Evolutionary conservation across 2,329 filamentous ascomycete genomes (phyloP).

Genomic region (Ceratocystiopsis sp.): DNA sequence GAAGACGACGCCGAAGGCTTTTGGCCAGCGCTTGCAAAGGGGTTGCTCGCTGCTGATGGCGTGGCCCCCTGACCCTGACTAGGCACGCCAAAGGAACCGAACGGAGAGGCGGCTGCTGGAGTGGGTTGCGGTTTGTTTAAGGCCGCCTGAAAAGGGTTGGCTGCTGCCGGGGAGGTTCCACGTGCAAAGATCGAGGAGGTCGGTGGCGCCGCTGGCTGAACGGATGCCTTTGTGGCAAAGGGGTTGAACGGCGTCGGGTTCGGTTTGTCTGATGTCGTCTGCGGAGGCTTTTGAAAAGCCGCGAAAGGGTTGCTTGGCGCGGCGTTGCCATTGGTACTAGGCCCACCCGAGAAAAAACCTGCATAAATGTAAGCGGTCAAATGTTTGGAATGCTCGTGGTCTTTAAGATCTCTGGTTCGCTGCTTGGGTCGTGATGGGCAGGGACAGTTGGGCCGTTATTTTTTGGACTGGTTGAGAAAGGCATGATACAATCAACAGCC

Average conservation of each 20-base stretch:
- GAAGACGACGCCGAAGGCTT: too few species aligned
- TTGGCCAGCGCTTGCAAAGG: not conserved
- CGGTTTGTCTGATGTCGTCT: not conserved
- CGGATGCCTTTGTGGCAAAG: not conserved
- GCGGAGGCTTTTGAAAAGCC: not conserved
- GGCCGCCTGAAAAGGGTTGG: constrained; percentile 4
- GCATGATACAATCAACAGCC: too few species aligned
- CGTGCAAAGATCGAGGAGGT: not conserved
- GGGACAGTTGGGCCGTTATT: too few species aligned
- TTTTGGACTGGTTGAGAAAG: too few species aligned
- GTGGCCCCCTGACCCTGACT: not conserved
- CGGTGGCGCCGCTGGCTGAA: not conserved
- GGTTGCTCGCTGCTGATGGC: not conserved
- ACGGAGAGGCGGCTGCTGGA: not conserved
- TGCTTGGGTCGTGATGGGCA: too few species aligned
- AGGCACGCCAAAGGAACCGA: constrained; percentile 1
- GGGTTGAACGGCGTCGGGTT: constrained; percentile 1
- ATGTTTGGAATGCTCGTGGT: not conserved
- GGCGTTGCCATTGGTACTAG: not conserved
- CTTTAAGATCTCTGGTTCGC: too few species aligned
- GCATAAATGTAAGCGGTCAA: constrained; percentile 1
- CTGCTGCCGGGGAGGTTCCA: not conserved
- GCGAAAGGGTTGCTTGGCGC: constrained; percentile 1
- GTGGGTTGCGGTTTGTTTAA: not conserved
- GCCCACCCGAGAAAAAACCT: not conserved